Evolutionary conservation across 163 green algal species (phyloP).

Genomic region (Scenedesmus sp.): DNA sequence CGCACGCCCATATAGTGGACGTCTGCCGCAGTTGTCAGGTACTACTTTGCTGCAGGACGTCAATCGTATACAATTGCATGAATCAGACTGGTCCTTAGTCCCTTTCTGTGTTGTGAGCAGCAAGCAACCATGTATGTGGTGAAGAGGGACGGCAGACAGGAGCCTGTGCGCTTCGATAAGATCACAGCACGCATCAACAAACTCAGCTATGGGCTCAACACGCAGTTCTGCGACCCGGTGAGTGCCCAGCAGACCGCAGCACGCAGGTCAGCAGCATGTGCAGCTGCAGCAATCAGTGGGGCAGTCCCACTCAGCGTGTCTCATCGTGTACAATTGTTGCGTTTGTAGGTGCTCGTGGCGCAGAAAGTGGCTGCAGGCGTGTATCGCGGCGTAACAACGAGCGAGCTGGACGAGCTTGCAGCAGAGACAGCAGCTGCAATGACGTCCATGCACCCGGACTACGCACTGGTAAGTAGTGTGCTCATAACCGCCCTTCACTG

Average conservation of each 20-base stretch:
- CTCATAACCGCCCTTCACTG: neutral
- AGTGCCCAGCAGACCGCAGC: constrained; percentile 27
- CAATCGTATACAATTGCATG: neutral
- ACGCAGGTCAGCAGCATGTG: neutral
- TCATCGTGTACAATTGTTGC: neutral
- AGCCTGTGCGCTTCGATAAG: constrained; percentile 99
- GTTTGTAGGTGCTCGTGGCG: constrained; percentile 90
- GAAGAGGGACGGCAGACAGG: constrained; percentile 94
- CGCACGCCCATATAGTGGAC: neutral
- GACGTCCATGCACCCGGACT: constrained; percentile 98
- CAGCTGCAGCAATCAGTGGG: neutral
- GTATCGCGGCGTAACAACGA: constrained; percentile 98
- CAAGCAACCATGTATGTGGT: constrained; percentile 92
- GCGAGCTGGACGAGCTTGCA: constrained; percentile 98
- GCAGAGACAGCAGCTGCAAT: constrained; percentile 98
- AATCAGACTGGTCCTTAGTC: neutral
- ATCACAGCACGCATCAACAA: constrained; percentile 99
- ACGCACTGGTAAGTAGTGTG: constrained; percentile 84
- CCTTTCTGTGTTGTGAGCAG: neutral
- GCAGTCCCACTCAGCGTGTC: neutral
- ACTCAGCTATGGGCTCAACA: constrained; percentile 97
- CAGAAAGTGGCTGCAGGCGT: constrained; percentile 97
- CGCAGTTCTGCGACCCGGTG: constrained; percentile 97
- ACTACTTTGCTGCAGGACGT: constrained; percentile 3
- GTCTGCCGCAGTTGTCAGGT: neutral